Evolutionary conservation across 208 protist genomes (phyloP).

Genomic region (Leishmania gerbilli): DNA sequence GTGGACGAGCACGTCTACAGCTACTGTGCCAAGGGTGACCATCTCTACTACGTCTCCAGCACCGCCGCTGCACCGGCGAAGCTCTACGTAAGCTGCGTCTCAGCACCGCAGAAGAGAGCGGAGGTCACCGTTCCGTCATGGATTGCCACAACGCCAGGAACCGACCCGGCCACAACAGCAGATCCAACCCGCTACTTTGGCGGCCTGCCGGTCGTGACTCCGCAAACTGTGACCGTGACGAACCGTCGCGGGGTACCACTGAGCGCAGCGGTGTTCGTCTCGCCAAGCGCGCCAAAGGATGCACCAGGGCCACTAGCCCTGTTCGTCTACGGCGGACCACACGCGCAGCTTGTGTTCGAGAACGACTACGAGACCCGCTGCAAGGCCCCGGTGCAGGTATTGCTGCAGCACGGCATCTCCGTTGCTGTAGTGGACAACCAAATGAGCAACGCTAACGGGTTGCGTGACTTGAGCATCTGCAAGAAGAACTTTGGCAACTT

Average conservation of each 20-base stretch:
- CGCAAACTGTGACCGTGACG: constrained; percentile 53
- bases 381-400: constrained; percentile 57
- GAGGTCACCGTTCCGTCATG: constrained; percentile 17
- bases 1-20: constrained; percentile 59
- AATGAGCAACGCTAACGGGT: constrained; percentile 84
- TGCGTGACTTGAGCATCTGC: constrained; percentile 77
- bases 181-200: constrained; percentile 20
- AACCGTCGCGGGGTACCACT: constrained; percentile 75
- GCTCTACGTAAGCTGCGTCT: constrained; percentile 41
- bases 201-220: constrained; percentile 41
- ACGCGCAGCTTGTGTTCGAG: constrained; percentile 82
- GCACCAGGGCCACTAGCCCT: constrained; percentile 60
- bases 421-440: constrained; percentile 86
- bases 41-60: constrained; percentile 61
- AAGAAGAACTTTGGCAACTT: constrained; percentile 87
- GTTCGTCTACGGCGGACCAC: constrained; percentile 87
- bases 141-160: constrained; percentile 4
- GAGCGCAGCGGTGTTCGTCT: constrained; percentile 67
- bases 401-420: constrained; percentile 73
- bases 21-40: constrained; percentile 40
- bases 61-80: constrained; percentile 42
- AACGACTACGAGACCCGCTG: constrained; percentile 57
- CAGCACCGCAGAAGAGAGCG: constrained; percentile 13
- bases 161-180: constrained; percentile 4
- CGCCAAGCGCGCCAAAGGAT: constrained; percentile 26